These are phyloP conservation scores for Suillus sp. DNA, from an alignment of 768 basidiomycete genomes.

Conservation along the genomic window DNA sequence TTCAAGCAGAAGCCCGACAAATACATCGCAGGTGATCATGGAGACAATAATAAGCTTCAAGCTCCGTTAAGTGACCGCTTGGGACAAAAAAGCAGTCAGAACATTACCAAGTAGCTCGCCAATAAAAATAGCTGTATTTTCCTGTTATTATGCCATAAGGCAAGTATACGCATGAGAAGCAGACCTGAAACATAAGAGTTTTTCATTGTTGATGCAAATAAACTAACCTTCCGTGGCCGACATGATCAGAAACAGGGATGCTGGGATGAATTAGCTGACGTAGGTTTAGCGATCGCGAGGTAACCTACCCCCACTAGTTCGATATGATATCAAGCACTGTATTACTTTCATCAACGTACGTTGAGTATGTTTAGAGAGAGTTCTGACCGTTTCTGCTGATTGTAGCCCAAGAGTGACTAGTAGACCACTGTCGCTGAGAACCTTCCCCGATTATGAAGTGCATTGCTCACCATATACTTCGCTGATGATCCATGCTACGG, in stretches of 20 bases:
- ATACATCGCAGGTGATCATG: conserved; percentile 10
- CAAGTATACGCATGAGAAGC: conserved; percentile 17
- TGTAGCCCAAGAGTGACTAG: background rate
- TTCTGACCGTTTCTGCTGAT: conserved; percentile 1
- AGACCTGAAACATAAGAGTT: conserved; percentile 9
- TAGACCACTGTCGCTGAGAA: background rate
- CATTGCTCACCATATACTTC: conserved; percentile 14
- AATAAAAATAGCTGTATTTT: conserved; percentile 7
- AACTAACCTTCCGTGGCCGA: conserved; percentile 12
- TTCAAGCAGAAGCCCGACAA: conserved; percentile 9
- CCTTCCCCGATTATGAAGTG: background rate
- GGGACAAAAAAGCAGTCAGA: background rate
- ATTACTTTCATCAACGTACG: background rate
- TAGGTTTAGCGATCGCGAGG: background rate
- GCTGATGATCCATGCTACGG: conserved; percentile 11
- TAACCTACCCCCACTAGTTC: conserved; percentile 12
- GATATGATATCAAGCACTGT: conserved; percentile 16
- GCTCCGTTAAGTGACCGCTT: too few relatives aligned
- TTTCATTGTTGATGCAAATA: background rate
- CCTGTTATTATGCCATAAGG: conserved; percentile 10
- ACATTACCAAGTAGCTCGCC: conserved; percentile 10
- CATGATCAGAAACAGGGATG: conserved; percentile 13
- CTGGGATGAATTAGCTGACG: background rate
- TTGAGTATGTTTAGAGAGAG: background rate
- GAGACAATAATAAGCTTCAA: conserved; percentile 10